Conservation (phyloP, 148 eudicot genomes). For the Polygonum aviculare region DNA sequence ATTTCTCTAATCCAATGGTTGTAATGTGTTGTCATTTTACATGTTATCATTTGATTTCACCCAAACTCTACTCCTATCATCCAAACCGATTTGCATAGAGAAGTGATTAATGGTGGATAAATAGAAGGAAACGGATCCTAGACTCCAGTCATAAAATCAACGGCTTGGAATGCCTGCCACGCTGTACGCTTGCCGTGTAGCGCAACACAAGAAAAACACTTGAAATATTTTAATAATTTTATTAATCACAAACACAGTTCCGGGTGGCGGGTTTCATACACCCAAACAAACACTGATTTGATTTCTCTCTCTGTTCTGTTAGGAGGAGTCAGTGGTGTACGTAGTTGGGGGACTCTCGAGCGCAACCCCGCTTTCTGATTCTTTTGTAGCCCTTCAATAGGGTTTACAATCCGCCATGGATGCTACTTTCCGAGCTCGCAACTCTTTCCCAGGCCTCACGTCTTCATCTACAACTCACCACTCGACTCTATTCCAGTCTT, state of each 20-base stretch:
- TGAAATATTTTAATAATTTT: neutral
- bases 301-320: neutral
- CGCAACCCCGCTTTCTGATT: neutral
- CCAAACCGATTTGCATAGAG: too few relatives aligned
- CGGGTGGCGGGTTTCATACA: neutral
- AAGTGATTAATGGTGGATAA: too few relatives aligned
- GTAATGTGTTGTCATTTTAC: too few relatives aligned
- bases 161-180: too few relatives aligned
- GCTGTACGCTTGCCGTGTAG: neutral
- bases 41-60: too few relatives aligned
- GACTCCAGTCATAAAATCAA: too few relatives aligned
- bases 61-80: too few relatives aligned
- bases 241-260: neutral
- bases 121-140: too few relatives aligned
- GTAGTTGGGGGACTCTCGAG: neutral
- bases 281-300: neutral
- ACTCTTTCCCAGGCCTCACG: neutral
- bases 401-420: conserved; percentile 4
- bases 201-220: neutral
- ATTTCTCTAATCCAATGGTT: too few relatives aligned
- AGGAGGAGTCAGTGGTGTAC: neutral
- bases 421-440: neutral
- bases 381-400: neutral
- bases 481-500: neutral
- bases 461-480: neutral